Base-by-base conservation (phyloP, 805 yeast genomes). In the Limtongia smithiae region DNA sequence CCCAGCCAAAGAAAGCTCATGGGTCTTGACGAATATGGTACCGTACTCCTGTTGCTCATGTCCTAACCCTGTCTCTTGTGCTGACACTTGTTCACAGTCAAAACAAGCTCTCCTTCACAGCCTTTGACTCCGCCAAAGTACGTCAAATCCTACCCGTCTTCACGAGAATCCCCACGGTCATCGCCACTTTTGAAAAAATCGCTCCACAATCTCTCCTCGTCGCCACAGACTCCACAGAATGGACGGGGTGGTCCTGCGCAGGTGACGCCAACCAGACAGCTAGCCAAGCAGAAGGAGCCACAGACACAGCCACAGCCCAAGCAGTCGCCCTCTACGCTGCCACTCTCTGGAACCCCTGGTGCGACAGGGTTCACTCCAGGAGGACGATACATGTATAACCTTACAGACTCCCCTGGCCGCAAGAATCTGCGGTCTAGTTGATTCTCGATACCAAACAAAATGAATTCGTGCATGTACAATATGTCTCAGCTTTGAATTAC, bases 41-140 rank as follows among this genome's bases (percentile, higher is more conserved):
- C 11, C 38, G 15, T 18, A 6, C 6, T 21, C 14, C n/a, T 31
- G 8, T 24, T 15, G 7, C 21, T 17, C 20, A 17, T 7, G 9
- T 28, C 12, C 8, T 8, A 7, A 25, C 6, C 34, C 2, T 1
- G 14, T 31, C 12, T 2, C 15, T 5, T 35, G 14, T 33, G 15
- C 14, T 9, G 11, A 14, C 8, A 25, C 36, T 14, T 22, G 5
- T 8, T 5, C 17, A 38, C 18, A 24, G 41, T 33, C 17, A 41
- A 30, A 3, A 15, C 39, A 31, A 37, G 11, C 18, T 47, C 60
- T 7, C 51, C 62, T 8, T 40, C 54, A 14, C 28, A 41, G 11
- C 58, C 61, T 1, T 22, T 51, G 17, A 59, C 62, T 2, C 62
- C 62, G 6, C 62, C 62, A 3, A 51, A 52, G 34, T 59, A 59